Percentiles rank a stretch among this genome's conserved stretches.
These are phyloP conservation scores for Davidsoniella australis DNA, from an alignment of 2,329 filamentous ascomycete genomes.

Conservation along the genomic window DNA sequence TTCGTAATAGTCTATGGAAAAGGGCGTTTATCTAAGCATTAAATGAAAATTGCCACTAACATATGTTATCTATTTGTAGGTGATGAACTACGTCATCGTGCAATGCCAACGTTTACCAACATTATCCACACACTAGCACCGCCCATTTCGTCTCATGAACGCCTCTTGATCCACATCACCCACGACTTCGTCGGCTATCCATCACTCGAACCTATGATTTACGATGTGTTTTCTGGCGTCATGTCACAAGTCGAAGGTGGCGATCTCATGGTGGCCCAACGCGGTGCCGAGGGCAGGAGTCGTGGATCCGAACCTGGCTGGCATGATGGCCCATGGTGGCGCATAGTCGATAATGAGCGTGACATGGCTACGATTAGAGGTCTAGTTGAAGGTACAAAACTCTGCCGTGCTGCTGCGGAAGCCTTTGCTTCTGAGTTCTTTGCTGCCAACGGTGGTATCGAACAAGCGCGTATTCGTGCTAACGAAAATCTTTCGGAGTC, in stretches of 20 bases:
- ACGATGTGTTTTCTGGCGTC: slow-evolving; percentile 79
- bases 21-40: too few species aligned
- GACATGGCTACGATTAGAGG: slow-evolving; percentile 69
- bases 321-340: slow-evolving; percentile 96
- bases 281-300: slow-evolving; percentile 65
- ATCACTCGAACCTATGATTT: slow-evolving; percentile 80
- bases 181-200: slow-evolving; percentile 93
- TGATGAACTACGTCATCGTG: slow-evolving; percentile 70
- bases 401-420: slow-evolving; percentile 78
- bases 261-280: slow-evolving; percentile 84
- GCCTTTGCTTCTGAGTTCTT: slow-evolving; percentile 78
- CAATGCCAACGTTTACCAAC: slow-evolving; percentile 85
- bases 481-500: slow-evolving; percentile 62
- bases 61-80: slow-evolving; percentile 31
- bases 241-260: slow-evolving; percentile 99
- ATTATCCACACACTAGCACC: slow-evolving; percentile 90
- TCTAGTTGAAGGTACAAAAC: slow-evolving; percentile 71
- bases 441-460: slow-evolving; percentile 56
- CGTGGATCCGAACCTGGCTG: slow-evolving; percentile 48
- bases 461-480: slow-evolving; percentile 62
- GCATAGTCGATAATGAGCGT: slow-evolving; percentile 49
- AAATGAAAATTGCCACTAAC: too few species aligned
- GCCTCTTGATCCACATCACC: slow-evolving; percentile 90
- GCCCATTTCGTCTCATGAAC: slow-evolving; percentile 91
- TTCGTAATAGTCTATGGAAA: not conserved